A percentile compares a stretch with the other conserved stretches of the same genome.
Evolutionary conservation across 116 monocot species (phyloP).

Genomic region (Cymodocea nodosa): DNA sequence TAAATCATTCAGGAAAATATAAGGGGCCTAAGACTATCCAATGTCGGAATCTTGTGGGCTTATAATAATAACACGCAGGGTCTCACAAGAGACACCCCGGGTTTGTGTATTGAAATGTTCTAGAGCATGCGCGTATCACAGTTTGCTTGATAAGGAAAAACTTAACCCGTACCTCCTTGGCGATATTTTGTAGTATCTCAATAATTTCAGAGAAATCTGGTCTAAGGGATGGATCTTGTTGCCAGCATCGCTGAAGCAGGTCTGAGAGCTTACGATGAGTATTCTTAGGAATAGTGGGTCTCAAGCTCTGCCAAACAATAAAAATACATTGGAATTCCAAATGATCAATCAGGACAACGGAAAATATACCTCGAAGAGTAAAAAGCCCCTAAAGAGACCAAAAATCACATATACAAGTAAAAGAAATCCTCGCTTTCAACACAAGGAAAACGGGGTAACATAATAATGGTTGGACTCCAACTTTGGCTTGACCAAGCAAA

Average conservation of each 20-base stretch:
- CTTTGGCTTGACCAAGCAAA: too few species aligned
- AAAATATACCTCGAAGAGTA: not conserved
- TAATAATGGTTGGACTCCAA: too few species aligned
- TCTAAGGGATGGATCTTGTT: slow-evolving; percentile 56
- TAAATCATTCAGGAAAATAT: not conserved
- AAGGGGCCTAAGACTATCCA: too few species aligned
- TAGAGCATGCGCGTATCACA: not conserved
- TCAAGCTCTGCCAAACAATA: slow-evolving; percentile 15
- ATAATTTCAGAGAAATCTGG: slow-evolving; percentile 90
- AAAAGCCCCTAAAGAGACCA: too few species aligned
- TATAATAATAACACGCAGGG: too few species aligned
- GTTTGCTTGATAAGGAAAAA: not conserved
- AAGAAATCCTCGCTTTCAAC: too few species aligned
- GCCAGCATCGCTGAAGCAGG: slow-evolving; percentile 77
- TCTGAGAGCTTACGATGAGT: slow-evolving; percentile 57
- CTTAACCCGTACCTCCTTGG: slow-evolving; percentile 45
- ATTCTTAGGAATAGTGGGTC: slow-evolving; percentile 40
- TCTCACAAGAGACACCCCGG: too few species aligned
- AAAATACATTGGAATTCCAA: not conserved
- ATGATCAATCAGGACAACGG: too few species aligned
- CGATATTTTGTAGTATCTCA: slow-evolving; percentile 32
- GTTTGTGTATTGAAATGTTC: too few species aligned
- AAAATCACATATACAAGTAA: too few species aligned
- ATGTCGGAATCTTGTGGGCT: too few species aligned
- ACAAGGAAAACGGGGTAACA: too few species aligned